Percentiles rank a stretch among this genome's conserved stretches.
phyloP scores from a whole-genome alignment of 2,329 filamentous ascomycete species.

The Orbilia quercus region DNA sequence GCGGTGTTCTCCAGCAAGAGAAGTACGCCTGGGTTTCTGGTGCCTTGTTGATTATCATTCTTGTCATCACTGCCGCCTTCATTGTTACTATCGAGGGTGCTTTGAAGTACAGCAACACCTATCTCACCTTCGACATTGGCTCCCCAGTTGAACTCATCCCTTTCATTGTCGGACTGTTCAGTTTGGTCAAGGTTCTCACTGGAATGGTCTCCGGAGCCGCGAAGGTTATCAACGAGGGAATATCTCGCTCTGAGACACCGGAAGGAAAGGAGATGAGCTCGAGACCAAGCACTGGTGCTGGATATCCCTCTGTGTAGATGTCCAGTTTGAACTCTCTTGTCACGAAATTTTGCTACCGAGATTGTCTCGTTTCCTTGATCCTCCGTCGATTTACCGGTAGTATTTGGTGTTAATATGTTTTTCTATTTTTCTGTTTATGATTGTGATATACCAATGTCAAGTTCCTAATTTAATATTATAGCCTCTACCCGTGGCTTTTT shows the following conservation, averaged over 20 bases:
- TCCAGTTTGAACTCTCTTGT: not conserved
- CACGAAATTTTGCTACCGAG: not conserved
- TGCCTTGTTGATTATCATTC: conserved; percentile 39
- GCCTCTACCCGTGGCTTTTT: conserved; percentile 1
- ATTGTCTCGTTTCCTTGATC: not conserved
- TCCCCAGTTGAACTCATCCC: conserved; percentile 53
- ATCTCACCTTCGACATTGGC: conserved; percentile 42
- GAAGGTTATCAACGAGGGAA: conserved; percentile 49
- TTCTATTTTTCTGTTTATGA: not conserved
- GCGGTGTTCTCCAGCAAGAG: conserved; percentile 51
- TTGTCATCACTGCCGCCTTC: conserved; percentile 44
- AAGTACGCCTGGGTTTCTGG: conserved; percentile 55
- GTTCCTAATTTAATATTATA: conserved; percentile 16
- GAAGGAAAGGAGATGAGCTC: conserved; percentile 53
- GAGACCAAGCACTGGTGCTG: conserved; percentile 46
- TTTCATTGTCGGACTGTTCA: conserved; percentile 50
- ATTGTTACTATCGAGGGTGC: conserved; percentile 48
- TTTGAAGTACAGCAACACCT: conserved; percentile 52
- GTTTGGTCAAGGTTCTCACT: conserved; percentile 39
- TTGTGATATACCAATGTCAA: not conserved
- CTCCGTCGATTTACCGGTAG: not conserved
- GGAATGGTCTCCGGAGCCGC: conserved; percentile 39
- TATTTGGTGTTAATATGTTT: conserved; percentile 2
- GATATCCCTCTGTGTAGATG: conserved; percentile 16
- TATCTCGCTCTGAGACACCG: conserved; percentile 47